Conservation (phyloP, 2,329 filamentous ascomycete genomes). For the Didymella arachidicola region DNA sequence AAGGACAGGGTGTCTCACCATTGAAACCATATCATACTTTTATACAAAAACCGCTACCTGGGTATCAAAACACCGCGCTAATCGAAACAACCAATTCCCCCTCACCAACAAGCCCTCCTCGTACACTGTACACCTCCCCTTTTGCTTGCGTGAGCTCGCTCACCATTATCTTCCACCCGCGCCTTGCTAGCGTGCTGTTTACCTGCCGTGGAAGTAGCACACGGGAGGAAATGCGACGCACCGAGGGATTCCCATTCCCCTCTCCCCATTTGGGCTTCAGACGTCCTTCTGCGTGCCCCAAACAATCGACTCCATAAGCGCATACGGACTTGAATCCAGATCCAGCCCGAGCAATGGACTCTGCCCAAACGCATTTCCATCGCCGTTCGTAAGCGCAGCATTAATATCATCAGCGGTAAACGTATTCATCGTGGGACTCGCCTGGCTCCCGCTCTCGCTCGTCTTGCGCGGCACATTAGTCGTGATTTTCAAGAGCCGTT, state of each 20-base stretch:
- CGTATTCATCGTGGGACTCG: constrained; percentile 36
- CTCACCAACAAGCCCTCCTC: background rate
- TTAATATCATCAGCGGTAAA: constrained; percentile 51
- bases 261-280: constrained; percentile 18
- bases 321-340: constrained; percentile 57
- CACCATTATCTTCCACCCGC: background rate
- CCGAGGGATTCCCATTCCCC: background rate
- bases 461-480: constrained; percentile 31
- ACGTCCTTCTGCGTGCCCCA: constrained; percentile 51
- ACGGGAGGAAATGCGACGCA: background rate
- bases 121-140: background rate
- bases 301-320: constrained; percentile 59
- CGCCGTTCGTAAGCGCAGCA: constrained; percentile 43
- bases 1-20: no score
- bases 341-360: constrained; percentile 49
- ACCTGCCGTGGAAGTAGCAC: background rate
- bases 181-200: background rate
- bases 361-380: constrained; percentile 41
- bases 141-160: background rate
- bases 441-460: constrained; percentile 31
- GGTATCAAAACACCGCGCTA: constrained; percentile 17
- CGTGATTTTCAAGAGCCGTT: constrained; percentile 51
- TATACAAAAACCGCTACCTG: background rate
- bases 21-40: background rate
- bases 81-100: background rate